Conservation (phyloP, 2,329 filamentous ascomycete species). For the Alternaria solani region DNA sequence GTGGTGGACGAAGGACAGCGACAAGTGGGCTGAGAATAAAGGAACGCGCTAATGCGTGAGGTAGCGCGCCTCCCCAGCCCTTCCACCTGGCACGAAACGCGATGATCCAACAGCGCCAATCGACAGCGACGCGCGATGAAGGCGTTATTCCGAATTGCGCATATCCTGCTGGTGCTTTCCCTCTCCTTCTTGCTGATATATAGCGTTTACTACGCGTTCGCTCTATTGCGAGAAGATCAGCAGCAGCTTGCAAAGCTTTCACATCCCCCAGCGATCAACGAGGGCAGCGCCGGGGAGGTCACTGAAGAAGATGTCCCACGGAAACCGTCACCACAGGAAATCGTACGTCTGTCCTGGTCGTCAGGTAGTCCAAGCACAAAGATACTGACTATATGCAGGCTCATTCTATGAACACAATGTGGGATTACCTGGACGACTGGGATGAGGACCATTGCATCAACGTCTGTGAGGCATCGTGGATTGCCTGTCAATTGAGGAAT, state of each 20-base stretch:
- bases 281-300: background rate
- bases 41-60: background rate
- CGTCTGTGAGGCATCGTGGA: constrained; percentile 27
- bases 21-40: background rate
- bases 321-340: constrained; percentile 1
- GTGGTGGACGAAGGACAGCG: no score
- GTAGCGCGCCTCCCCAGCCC: background rate
- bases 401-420: constrained; percentile 26
- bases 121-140: constrained; percentile 3
- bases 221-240: constrained; percentile 3
- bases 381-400: constrained; percentile 14
- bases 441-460: constrained; percentile 25
- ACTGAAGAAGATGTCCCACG: background rate
- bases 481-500: constrained; percentile 20
- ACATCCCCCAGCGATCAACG: background rate
- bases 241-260: background rate
- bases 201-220: constrained; percentile 17
- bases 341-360: background rate
- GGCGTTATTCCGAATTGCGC: constrained; percentile 7
- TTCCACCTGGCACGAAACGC: background rate
- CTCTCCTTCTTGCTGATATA: constrained; percentile 11
- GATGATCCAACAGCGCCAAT: background rate
- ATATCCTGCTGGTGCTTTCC: constrained; percentile 6
- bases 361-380: background rate
- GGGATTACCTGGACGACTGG: constrained; percentile 25